phyloP scores from a whole-genome alignment of 192 early-diverging fungal species.

The Coemansia brasiliensis region DNA sequence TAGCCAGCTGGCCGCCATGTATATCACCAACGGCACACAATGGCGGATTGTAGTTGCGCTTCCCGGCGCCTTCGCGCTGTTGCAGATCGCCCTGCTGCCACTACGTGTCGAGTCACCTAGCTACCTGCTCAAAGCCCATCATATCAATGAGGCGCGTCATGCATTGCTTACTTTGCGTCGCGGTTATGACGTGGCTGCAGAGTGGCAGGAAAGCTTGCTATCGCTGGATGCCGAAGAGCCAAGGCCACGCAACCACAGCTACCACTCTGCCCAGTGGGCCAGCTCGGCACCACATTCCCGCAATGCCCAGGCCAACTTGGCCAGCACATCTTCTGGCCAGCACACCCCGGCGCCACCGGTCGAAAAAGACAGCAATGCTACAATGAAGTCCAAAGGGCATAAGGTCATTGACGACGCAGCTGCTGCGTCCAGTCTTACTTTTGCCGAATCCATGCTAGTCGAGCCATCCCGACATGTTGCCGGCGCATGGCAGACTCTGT shows the following conservation, averaged over 20 bases:
- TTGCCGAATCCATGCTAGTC: background rate
- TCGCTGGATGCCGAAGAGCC: constrained; percentile 17
- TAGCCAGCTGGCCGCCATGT: constrained; percentile 61
- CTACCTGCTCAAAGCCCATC: constrained; percentile 62
- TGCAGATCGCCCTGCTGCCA: constrained; percentile 62
- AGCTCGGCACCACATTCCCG: background rate
- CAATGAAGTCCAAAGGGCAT: constrained; percentile 12
- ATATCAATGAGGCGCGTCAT: constrained; percentile 61
- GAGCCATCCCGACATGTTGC: constrained; percentile 3
- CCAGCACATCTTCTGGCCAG: background rate
- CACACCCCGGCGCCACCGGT: background rate
- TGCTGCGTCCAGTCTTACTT: constrained; percentile 16
- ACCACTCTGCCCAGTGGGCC: constrained; percentile 6
- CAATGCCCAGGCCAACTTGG: background rate
- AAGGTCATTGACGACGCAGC: background rate
- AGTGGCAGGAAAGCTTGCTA: constrained; percentile 57
- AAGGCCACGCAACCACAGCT: background rate
- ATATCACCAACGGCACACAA: constrained; percentile 48
- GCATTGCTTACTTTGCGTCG: constrained; percentile 62
- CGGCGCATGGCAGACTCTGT: constrained; percentile 25
- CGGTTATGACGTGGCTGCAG: constrained; percentile 59
- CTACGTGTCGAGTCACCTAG: constrained; percentile 69
- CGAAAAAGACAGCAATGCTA: constrained; percentile 17
- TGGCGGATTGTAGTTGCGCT: constrained; percentile 72
- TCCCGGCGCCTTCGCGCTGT: constrained; percentile 57